These are phyloP conservation scores for Myxozyma mucilagina DNA, from an alignment of 805 yeast genomes.

Conservation along the genomic window DNA sequence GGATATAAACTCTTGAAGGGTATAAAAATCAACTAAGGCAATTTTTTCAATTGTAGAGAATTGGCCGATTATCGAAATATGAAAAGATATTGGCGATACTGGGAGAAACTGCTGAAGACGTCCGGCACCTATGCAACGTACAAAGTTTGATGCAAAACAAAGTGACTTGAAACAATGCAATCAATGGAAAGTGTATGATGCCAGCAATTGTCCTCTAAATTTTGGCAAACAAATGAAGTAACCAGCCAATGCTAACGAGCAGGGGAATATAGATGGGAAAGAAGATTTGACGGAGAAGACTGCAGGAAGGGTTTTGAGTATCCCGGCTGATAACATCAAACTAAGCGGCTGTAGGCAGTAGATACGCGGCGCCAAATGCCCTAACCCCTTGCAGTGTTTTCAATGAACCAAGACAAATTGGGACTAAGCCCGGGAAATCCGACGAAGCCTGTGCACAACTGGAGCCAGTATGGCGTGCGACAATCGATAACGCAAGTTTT, in stretches of 20 bases:
- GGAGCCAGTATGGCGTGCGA: not conserved
- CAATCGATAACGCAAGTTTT: conserved; percentile 11
- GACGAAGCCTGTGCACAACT: not conserved
- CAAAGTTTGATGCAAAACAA: too few species aligned
- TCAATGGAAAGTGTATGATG: too few species aligned
- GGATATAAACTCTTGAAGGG: too few species aligned
- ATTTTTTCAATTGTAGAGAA: too few species aligned
- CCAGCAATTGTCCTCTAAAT: too few species aligned
- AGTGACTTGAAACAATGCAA: too few species aligned
- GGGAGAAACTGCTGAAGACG: too few species aligned
- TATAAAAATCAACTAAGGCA: too few species aligned
- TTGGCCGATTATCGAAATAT: too few species aligned
- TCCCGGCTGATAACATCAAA: conserved; percentile 11
- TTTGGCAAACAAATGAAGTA: too few species aligned
- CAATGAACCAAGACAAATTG: not conserved
- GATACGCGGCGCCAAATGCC: not conserved
- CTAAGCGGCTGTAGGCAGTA: not conserved
- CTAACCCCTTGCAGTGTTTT: not conserved
- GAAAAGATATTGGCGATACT: too few species aligned
- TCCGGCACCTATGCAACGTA: too few species aligned
- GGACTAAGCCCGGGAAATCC: conserved; percentile 11
- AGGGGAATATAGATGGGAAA: not conserved
- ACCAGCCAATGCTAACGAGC: not conserved
- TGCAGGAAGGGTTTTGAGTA: not conserved
- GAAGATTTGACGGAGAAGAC: not conserved